Percentiles rank a stretch among this genome's conserved stretches.
Evolutionary conservation across 2,329 filamentous ascomycete genomes (phyloP).

Genomic region (Lasiodiplodia gonubiensis): DNA sequence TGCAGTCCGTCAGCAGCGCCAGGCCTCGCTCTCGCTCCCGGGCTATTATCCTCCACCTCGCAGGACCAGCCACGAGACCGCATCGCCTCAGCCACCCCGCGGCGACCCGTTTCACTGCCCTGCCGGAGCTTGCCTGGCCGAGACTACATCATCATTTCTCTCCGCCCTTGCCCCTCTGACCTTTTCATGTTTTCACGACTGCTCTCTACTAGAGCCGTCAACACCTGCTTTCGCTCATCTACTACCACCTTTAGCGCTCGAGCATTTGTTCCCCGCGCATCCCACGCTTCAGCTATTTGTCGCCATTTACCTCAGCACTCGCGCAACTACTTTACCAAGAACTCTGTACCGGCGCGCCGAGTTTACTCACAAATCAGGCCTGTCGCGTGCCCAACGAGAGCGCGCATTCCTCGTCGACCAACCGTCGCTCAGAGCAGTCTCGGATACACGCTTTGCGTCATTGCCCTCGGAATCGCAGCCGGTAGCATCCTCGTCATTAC

Average conservation of each 20-base stretch:
- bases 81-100: slow-evolving; percentile 23
- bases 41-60: background rate
- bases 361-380: background rate
- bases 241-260: background rate
- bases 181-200: slow-evolving; percentile 22
- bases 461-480: slow-evolving; percentile 42
- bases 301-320: slow-evolving; percentile 1
- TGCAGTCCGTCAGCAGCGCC: slow-evolving; percentile 3
- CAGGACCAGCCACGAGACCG: slow-evolving; percentile 6
- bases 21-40: slow-evolving; percentile 2
- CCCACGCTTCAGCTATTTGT: background rate
- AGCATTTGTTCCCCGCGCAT: background rate
- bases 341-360: background rate
- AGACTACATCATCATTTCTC: background rate
- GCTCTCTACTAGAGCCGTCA: background rate
- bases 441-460: slow-evolving; percentile 37
- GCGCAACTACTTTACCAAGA: background rate
- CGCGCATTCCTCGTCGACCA: slow-evolving; percentile 2
- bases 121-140: slow-evolving; percentile 6
- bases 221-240: slow-evolving; percentile 7
- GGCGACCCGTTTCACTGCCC: slow-evolving; percentile 13
- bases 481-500: slow-evolving; percentile 39
- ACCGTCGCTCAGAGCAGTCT: slow-evolving; percentile 34
- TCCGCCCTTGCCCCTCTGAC: background rate
- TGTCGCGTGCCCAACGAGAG: background rate